phyloP scores from a whole-genome alignment of 176 grass and related monocot genomes.

The Musa acuminata region DNA sequence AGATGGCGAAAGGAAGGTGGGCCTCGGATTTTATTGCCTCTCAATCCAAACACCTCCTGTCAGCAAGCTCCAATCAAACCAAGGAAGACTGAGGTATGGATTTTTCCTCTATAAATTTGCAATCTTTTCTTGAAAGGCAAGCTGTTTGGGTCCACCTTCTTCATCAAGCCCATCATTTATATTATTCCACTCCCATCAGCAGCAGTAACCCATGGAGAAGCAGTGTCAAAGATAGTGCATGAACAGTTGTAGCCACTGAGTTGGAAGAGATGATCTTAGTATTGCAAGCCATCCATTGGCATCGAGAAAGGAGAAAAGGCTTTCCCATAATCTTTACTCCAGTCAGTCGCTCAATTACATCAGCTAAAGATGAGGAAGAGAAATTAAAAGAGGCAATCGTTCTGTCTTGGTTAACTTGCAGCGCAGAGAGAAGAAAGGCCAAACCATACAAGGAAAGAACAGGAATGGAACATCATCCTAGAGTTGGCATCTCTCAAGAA shows the following conservation, averaged over 20 bases:
- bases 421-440: background rate
- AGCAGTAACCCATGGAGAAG: background rate
- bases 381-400: background rate
- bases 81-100: background rate
- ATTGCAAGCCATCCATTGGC: background rate
- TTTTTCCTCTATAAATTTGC: background rate
- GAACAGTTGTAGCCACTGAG: background rate
- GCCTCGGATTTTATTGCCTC: background rate
- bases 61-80: background rate
- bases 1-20: background rate
- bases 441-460: background rate
- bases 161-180: background rate
- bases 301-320: no score
- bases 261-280: background rate
- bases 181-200: background rate
- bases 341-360: background rate
- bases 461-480: conserved; percentile 11
- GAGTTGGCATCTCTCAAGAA: background rate
- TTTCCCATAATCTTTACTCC: no score
- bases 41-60: background rate
- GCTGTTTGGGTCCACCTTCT: background rate
- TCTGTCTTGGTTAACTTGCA: background rate
- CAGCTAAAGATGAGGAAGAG: background rate
- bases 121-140: background rate
- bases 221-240: background rate